Conservation (phyloP, 257 asterid genomes). For the Solanum piurae region DNA sequence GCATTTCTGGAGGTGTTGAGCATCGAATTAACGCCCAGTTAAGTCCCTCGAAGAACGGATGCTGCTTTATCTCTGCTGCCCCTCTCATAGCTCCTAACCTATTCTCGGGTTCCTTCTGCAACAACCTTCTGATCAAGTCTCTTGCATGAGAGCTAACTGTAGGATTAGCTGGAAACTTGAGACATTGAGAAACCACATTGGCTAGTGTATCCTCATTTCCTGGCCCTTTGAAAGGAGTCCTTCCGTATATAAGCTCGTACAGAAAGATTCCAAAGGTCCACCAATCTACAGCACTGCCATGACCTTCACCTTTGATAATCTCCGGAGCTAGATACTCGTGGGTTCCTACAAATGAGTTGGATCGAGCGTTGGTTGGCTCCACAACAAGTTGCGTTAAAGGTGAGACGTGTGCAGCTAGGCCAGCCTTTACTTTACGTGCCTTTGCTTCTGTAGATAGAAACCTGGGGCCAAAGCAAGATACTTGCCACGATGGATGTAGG, state of each 20-base stretch:
- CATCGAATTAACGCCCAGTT: conserved; percentile 72
- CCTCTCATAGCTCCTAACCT: conserved; percentile 57
- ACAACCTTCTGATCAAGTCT: conserved; percentile 44
- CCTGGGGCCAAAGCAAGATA: conserved; percentile 44
- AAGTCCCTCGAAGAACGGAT: conserved; percentile 53
- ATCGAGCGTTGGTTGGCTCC: conserved; percentile 56
- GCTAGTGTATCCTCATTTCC: conserved; percentile 55
- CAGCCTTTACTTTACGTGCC: conserved; percentile 32
- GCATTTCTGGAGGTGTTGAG: conserved; percentile 47
- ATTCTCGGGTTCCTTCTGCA: conserved; percentile 45
- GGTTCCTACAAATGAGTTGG: conserved; percentile 69
- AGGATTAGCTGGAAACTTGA: conserved; percentile 56
- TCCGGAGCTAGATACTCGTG: conserved; percentile 76
- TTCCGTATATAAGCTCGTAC: conserved; percentile 48
- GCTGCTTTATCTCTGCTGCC: conserved; percentile 54
- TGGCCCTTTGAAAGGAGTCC: conserved; percentile 55
- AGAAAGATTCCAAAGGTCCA: conserved; percentile 65
- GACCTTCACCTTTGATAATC: conserved; percentile 69
- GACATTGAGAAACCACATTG: conserved; percentile 51
- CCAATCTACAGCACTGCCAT: conserved; percentile 74
- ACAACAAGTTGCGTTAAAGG: conserved; percentile 42
- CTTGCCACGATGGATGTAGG: conserved; percentile 46
- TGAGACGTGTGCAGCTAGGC: conserved; percentile 7
- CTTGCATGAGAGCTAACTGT: conserved; percentile 32
- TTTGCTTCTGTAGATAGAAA: conserved; percentile 12